Evolutionary conservation across 2,329 filamentous ascomycete species (phyloP), one percentile per base, ranked within the genome.

Genomic region (Exophiala sp.): DNA sequence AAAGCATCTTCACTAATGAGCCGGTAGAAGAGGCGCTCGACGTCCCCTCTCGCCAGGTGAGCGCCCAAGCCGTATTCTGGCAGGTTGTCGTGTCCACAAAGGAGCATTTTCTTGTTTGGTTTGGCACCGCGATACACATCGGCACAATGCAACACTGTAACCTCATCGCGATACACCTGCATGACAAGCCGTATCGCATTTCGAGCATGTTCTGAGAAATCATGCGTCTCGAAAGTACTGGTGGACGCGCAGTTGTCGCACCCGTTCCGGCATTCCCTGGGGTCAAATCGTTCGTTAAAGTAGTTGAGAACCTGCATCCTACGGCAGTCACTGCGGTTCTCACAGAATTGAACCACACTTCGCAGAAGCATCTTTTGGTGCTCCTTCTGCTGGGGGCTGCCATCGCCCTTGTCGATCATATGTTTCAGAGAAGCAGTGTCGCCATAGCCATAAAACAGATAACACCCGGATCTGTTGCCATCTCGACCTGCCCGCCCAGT

Each of bases 401-500:
- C 86, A 3, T 93, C 86, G 13, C 85, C 81, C n/a, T 87, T 79
- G 23, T 85, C 75, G 56, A 98, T 95, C 80, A 97, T 85, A 54
- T 81, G 82, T 60, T 82, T 83, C 21, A 95, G 73, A 46, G 80
- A 77, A 42, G 75, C 78, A 44, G 85, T 82, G 65, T 98, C 93
- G 52, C 73, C 77, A 63, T 88, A 95, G 38, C 81, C 81, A 62
- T 93, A 98, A 68, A 85, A 97, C 11, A 98, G 77, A 65, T 90
- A 93, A 70, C 93, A 98, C 50, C 86, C 83, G 5, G 93, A 96
- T 16, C 77, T 78, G 59, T 88, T 82, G 7, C 91, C 91, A 66
- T 98, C 93, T 65, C 93, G 81, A 5, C 93, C 93, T 51, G 94
- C 93, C 61, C 93, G 85, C 1, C 93, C 93, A 38, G 93, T 98